Evolutionary conservation across 108 stramenopile genomes (phyloP), one percentile per base, ranked within the genome.

Genomic region (Seminavis robusta): DNA sequence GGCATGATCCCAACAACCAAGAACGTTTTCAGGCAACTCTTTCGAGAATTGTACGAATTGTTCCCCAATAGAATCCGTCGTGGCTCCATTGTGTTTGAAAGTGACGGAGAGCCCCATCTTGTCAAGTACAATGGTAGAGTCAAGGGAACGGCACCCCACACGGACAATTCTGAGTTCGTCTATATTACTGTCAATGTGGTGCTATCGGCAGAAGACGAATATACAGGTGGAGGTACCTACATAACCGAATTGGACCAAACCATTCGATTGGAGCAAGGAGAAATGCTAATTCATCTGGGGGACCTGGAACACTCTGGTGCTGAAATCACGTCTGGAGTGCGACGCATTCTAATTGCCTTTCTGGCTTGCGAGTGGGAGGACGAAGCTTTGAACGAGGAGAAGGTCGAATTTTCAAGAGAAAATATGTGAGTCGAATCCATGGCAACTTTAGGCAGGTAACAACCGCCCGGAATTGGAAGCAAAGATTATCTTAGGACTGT

Each of bases 161-260:
- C 29, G 24, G 65, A n/a, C n/a, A n/a, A n/a, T n/a, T n/a, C n/a
- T n/a, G 52, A 53, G 7, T 62, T 61, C 37, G 44, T 30, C 13
- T 69, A 69, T 30, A 39, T 79, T 20, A 74, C 77, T n/a, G 29
- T 58, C 19, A 58, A 64, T 43, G 30, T 45, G 19, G 41, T 79
- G 31, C 59, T 79, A 4, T 60, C 67, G 17, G 54, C 37, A 23
- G 11, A 23, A 3, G 36, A 42, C 17, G 68, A 70, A 4, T 79
- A 56, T 50, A 46, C 28, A 24, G 77, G 73, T 2, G 77, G 77
- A 15, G 77, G 77, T 11, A 79, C 77, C 1, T 79, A 79, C 56
- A 60, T 79, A 21, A 49, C 21, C 5, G 58, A 47, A 7, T 26
- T 78, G 0, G 39, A 54, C 30, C 63, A 61, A 53, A 73, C 67